These are phyloP conservation scores for Candida coquimbonensis DNA, from an alignment of 805 yeast species.

Conservation along the genomic window DNA sequence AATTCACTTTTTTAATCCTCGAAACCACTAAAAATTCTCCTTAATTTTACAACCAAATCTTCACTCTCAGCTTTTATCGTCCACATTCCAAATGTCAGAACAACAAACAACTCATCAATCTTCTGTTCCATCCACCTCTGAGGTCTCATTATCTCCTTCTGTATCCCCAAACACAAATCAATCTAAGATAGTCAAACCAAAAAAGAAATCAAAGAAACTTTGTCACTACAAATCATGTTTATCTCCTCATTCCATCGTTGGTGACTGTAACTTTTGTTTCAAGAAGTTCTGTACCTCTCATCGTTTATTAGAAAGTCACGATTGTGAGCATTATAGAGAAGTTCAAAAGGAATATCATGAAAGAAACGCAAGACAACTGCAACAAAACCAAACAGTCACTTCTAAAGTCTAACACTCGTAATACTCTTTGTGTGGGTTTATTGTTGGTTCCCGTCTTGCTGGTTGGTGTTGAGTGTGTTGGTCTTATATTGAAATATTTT, in stretches of 20 bases:
- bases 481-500: too few relatives aligned
- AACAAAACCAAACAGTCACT: conserved; percentile 53
- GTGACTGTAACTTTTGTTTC: conserved; percentile 55
- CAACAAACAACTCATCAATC: background rate
- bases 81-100: too few relatives aligned
- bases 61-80: too few relatives aligned
- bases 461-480: background rate
- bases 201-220: conserved; percentile 25
- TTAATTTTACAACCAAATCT: too few relatives aligned
- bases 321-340: conserved; percentile 50
- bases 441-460: background rate
- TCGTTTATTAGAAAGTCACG: conserved; percentile 54
- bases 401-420: conserved; percentile 36
- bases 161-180: background rate
- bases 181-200: conserved; percentile 13
- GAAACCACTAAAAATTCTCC: too few relatives aligned
- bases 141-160: background rate
- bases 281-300: conserved; percentile 64
- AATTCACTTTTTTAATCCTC: too few relatives aligned
- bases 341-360: conserved; percentile 58
- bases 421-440: background rate
- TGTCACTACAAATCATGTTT: conserved; percentile 21
- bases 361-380: conserved; percentile 54
- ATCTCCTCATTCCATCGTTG: conserved; percentile 39
- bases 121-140: background rate